These are phyloP conservation scores for Cydonia oblonga DNA, from an alignment of 331 rosid genomes.

Conservation along the genomic window DNA sequence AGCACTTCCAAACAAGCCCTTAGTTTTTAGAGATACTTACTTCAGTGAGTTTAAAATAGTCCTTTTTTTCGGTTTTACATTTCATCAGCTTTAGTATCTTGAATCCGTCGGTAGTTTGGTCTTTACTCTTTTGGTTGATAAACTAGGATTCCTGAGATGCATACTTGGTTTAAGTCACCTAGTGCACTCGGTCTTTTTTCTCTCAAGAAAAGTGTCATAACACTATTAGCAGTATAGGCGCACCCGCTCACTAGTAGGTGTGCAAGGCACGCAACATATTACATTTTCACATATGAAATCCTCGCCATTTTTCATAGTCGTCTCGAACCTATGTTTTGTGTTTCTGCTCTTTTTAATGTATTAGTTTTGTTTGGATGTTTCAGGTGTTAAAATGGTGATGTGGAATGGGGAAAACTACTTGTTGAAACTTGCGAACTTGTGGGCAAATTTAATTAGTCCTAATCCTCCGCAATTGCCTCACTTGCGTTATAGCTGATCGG, in stretches of 20 bases:
- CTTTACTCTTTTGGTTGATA: background rate
- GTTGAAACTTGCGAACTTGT: conserved; percentile 61
- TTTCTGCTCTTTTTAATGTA: background rate
- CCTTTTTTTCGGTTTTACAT: background rate
- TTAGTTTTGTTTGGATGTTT: background rate
- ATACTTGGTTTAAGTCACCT: background rate
- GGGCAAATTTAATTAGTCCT: conserved; percentile 61
- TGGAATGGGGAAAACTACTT: conserved; percentile 69
- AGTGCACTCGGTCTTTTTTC: background rate
- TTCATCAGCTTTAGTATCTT: background rate
- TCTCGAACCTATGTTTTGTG: background rate
- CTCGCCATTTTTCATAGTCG: background rate
- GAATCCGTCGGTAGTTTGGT: background rate
- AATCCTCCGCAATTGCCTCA: conserved; percentile 40
- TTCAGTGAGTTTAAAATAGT: background rate
- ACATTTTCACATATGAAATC: background rate
- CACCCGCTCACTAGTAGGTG: background rate
- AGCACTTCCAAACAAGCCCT: too few relatives aligned
- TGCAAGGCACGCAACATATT: too few relatives aligned
- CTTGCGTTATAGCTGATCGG: conserved; percentile 11
- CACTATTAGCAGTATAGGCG: background rate
- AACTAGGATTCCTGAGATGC: background rate
- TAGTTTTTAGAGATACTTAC: background rate
- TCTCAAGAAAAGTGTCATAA: background rate
- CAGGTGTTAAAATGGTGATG: conserved; percentile 58